phyloP scores from a whole-genome alignment of 768 basidiomycete species.

The Leccinum arenicola region DNA sequence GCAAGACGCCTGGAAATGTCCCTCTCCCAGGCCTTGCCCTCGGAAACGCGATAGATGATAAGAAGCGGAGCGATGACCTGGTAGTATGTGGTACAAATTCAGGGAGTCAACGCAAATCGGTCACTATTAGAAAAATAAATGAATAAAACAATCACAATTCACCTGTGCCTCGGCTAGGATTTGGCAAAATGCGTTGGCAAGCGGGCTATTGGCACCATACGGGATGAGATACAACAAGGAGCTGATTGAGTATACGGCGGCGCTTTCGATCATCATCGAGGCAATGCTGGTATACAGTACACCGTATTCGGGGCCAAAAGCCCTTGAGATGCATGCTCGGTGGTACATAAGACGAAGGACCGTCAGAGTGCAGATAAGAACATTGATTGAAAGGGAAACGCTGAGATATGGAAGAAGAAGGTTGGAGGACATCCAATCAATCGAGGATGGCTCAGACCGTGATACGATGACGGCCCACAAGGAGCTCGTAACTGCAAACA shows the following conservation, averaged over 20 bases:
- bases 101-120: not conserved
- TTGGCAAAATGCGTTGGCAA: slow-evolving; percentile 28
- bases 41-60: slow-evolving; percentile 45
- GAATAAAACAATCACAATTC: not conserved
- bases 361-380: too few relatives aligned
- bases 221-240: slow-evolving; percentile 34
- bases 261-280: slow-evolving; percentile 34
- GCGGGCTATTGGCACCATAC: slow-evolving; percentile 18
- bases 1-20: slow-evolving; percentile 6
- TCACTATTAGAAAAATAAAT: not conserved
- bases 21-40: slow-evolving; percentile 26
- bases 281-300: slow-evolving; percentile 30
- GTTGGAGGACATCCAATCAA: slow-evolving; percentile 30
- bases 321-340: too few relatives aligned
- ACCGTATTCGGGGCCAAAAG: not conserved
- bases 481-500: slow-evolving; percentile 23
- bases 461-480: slow-evolving; percentile 31
- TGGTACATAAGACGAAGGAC: too few relatives aligned
- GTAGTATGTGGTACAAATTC: slow-evolving; percentile 9
- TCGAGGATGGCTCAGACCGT: slow-evolving; percentile 15
- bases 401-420: slow-evolving; percentile 13
- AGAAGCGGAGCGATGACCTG: slow-evolving; percentile 45
- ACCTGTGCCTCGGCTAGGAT: slow-evolving; percentile 32
- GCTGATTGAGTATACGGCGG: slow-evolving; percentile 30
- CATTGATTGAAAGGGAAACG: too few relatives aligned